Conservation (phyloP, 75 land plant species). For the Pinus albicaulis region DNA sequence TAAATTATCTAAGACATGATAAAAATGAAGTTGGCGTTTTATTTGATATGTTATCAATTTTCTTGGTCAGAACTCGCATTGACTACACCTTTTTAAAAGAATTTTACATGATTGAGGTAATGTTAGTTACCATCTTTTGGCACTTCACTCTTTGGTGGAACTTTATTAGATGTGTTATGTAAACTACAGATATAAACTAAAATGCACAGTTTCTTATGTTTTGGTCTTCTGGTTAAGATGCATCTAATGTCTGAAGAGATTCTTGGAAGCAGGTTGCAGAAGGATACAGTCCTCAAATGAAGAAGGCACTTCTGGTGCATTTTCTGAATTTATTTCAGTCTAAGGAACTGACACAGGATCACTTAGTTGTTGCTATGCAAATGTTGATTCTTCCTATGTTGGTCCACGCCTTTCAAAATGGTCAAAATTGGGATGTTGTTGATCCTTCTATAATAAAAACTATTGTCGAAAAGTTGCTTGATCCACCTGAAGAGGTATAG, state of each 20-base stretch:
- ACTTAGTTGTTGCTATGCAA: conserved; percentile 94
- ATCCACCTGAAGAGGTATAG: conserved; percentile 98
- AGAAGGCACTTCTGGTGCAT: conserved; percentile 81
- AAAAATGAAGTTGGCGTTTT: conserved; percentile 84
- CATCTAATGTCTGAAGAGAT: conserved; percentile 4
- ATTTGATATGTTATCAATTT: conserved; percentile 96
- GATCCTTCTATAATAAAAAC: conserved; percentile 81
- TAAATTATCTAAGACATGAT: conserved; percentile 95
- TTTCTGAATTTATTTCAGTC: conserved; percentile 87
- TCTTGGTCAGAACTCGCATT: conserved; percentile 83
- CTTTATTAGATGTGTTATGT: neutral
- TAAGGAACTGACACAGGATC: conserved; percentile 82
- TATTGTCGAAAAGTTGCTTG: conserved; percentile 96
- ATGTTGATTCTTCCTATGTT: conserved; percentile 99
- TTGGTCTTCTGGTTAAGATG: neutral
- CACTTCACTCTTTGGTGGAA: neutral
- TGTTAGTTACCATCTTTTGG: conserved; percentile 3
- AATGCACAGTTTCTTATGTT: neutral
- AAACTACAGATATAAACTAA: neutral
- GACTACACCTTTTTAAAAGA: conserved; percentile 97
- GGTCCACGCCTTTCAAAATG: conserved; percentile 89
- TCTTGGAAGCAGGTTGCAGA: conserved; percentile 77
- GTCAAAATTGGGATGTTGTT: conserved; percentile 96
- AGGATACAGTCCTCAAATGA: conserved; percentile 91
- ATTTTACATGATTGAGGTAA: conserved; percentile 97